Evolutionary conservation across 2,329 filamentous ascomycete genomes (phyloP), one percentile per base, ranked within the genome.

Genomic region (Talaromyces islandicus): DNA sequence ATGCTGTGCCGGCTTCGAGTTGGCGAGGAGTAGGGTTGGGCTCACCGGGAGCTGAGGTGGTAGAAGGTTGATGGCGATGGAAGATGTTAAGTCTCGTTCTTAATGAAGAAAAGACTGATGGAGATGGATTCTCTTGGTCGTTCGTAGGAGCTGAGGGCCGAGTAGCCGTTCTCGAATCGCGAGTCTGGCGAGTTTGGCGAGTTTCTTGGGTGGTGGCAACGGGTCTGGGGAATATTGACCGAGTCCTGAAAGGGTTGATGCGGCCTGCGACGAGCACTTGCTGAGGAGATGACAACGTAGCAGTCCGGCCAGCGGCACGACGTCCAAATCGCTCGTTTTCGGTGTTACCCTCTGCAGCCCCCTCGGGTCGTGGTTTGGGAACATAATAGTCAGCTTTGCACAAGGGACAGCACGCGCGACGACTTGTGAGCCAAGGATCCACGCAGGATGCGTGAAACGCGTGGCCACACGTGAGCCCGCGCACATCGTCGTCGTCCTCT

Each of bases 361-460:
- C 80, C 63, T 87, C 85, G 3, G 89, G 81, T 17, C 91, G 89
- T 56, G 92, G 91, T 77, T 97, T 97, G 0, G 94, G 93, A 2
- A 91, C 88, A 74, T 96, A 97, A 75, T 97, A 99, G 71, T 99
- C 94, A 46, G 93, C 91, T 78, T 99, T 99, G 81, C 94, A 99
- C 7, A 99, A 86, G 6, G 94, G 94, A 73, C 94, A 99, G 79
- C 93, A 97, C 27, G 94, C 94, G 65, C 93, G 88, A 64, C 94
- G 86, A 70, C 90, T 92, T 10, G 94, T 99, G 64, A 99, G 79
- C 94, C 94, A 99, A 11, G 94, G 94, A 68, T 99, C 94, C 54
- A 99, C 85, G 71, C 94, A 99, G 43, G 89, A 90, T 56, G 92
- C 92, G 73, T 99, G 94, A 84, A 97, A 99, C 58, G 93, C 92